These are phyloP conservation scores for Tanozyma kutaoensis DNA, from an alignment of 805 yeast genomes.

Conservation along the genomic window DNA sequence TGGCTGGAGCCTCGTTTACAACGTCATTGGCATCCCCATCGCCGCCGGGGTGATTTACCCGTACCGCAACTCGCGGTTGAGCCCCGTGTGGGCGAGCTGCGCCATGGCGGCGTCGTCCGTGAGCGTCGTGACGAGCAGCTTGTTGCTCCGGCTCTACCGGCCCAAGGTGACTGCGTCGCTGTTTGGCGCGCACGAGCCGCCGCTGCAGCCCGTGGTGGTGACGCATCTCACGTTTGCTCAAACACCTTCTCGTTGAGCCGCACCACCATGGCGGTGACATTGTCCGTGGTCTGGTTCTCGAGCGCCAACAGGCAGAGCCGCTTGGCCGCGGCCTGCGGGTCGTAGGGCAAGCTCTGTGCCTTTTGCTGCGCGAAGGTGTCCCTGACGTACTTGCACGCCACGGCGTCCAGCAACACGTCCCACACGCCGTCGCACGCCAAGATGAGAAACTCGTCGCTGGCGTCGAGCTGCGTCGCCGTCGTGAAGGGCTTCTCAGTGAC, in stretches of 20 bases:
- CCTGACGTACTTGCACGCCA: conserved; percentile 63
- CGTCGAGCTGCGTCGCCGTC: conserved; percentile 63
- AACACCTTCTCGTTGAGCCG: conserved; percentile 34
- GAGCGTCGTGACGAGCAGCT: conserved; percentile 44
- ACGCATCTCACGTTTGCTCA: no score
- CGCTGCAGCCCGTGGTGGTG: not conserved
- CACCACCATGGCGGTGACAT: conserved; percentile 87
- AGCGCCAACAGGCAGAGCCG: conserved; percentile 62
- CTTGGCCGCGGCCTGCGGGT: conserved; percentile 57
- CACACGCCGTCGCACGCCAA: conserved; percentile 95
- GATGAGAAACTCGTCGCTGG: conserved; percentile 64
- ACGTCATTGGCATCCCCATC: conserved; percentile 44
- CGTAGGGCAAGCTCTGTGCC: conserved; percentile 10
- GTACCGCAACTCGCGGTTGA: conserved; percentile 34
- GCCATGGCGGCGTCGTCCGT: conserved; percentile 52
- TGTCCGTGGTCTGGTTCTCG: conserved; percentile 73
- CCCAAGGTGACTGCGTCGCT: conserved; percentile 16
- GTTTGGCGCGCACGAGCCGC: not conserved
- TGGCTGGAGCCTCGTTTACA: conserved; percentile 47
- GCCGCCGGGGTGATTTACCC: conserved; percentile 61
- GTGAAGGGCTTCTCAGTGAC: conserved; percentile 91
- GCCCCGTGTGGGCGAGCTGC: conserved; percentile 57
- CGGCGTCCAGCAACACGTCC: conserved; percentile 84
- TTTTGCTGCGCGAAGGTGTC: conserved; percentile 21
- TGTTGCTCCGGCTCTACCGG: conserved; percentile 33